A percentile compares a stretch with the other conserved stretches of the same genome.
Conservation (phyloP, 352 stramenopile species). For the Plasmopara halstedii region DNA sequence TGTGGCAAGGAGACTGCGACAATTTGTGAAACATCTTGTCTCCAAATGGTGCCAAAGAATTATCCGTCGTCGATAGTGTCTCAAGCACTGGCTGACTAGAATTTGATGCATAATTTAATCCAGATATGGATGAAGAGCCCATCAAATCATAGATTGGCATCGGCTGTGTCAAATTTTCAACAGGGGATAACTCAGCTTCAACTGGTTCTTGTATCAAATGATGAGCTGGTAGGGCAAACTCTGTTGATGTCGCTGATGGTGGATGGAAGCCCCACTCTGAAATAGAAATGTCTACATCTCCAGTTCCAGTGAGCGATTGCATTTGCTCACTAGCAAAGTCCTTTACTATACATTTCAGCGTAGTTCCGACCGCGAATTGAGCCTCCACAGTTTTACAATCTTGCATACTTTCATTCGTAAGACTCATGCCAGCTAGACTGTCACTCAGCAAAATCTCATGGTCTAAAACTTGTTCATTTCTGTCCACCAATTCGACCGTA, state of each 20-base stretch:
- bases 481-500: not conserved
- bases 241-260: not conserved
- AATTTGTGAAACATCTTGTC: slow-evolving; percentile 1
- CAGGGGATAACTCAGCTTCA: not conserved
- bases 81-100: too few species aligned
- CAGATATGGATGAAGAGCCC: too few species aligned
- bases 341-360: not conserved
- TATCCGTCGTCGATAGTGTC: too few species aligned
- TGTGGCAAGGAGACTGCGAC: slow-evolving; percentile 1
- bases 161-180: not conserved
- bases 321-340: not conserved
- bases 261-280: slow-evolving; percentile 2
- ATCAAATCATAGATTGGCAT: too few species aligned
- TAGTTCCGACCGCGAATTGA: not conserved
- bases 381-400: not conserved
- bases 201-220: not conserved
- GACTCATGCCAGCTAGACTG: slow-evolving; percentile 14
- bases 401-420: slow-evolving; percentile 1
- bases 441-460: slow-evolving; percentile 10
- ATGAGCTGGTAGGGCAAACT: not conserved
- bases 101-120: too few species aligned
- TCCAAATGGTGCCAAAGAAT: too few species aligned
- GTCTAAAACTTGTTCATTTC: slow-evolving; percentile 1
- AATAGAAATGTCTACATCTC: slow-evolving; percentile 2
- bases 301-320: slow-evolving; percentile 3